Percentiles rank a stretch among this genome's conserved stretches.
Evolutionary conservation across 2,329 filamentous ascomycete species (phyloP).

Genomic region (Delphinella strobiligena): DNA sequence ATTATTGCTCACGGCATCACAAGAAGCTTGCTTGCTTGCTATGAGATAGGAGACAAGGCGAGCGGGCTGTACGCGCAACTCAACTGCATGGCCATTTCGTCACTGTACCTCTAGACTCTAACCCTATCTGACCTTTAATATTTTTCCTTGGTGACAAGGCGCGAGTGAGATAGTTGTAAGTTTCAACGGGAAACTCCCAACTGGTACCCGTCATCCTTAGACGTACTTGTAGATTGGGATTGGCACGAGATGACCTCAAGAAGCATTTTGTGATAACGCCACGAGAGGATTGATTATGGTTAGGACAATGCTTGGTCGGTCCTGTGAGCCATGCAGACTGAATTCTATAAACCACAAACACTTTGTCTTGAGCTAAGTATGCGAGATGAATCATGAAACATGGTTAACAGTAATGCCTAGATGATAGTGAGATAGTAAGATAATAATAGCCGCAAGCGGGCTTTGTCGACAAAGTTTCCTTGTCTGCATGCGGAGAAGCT

Average conservation of each 20-base stretch:
- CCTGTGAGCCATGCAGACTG: background rate
- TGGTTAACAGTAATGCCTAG: background rate
- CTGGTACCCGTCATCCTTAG: no score
- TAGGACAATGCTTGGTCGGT: background rate
- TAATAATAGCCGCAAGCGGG: background rate
- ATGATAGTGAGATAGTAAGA: no score
- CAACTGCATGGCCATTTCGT: background rate
- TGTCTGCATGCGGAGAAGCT: background rate
- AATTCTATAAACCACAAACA: background rate
- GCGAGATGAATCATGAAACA: background rate
- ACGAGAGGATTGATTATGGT: no score
- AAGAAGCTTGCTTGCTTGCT: no score
- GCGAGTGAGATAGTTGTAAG: no score
- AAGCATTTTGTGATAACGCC: no score
- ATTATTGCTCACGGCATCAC: no score
- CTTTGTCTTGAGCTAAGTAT: background rate
- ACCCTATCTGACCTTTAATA: no score
- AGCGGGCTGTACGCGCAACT: background rate
- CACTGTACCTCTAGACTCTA: background rate
- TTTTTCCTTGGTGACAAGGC: no score
- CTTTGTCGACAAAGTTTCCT: background rate
- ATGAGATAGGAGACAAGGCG: background rate
- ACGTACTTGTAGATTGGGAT: background rate
- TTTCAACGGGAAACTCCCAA: no score
- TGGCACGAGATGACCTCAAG: background rate